Base-by-base conservation (phyloP, 2,329 filamentous ascomycete genomes). In the Aspergillus floridensis region DNA sequence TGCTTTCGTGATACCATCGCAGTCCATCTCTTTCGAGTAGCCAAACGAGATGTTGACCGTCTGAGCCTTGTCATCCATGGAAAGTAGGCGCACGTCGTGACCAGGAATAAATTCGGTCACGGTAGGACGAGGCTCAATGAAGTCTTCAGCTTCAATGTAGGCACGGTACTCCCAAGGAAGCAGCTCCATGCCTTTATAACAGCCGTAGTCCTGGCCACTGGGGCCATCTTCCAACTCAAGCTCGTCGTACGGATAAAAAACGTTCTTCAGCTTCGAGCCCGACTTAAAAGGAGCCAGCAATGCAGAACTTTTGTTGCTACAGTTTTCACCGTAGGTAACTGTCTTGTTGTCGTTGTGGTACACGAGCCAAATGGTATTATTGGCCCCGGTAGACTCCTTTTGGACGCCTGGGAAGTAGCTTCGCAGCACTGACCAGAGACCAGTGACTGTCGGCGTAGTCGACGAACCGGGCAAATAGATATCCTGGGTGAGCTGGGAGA, bases 21-120 rank as follows among this genome's bases (percentile, higher is more conserved):
- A 88, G 63, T 84, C 76, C 86, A 88, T 87, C 51, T 80, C 74
- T 3, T 76, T 75, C 2, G 84, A 86, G 69, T 86, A 88, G 35
- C 83, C 79, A 2, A 88, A 57, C 49, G 81, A 77, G 47, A 88
- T 74, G 1, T 78, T 67, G 14, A 86, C 63, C 3, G 68, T 74
- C 49, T 83, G 79, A 22, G 73, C 68, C 48, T 73, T 65, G 47
- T 75, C 58, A 11, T 75, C 76, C 29, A 71, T 77, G 0, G 85
- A 86, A n/a, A 79, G 58, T 5, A 88, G 66, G 2, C 84, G 81
- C 1, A 72, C 70, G 65, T 88, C 86, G 63, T 88, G 86, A 3
- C 85, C 84, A 4, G 86, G 86, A 2, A 72, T 66, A 65, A 88
- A 85, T 32, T 77, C 79, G 12, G 85, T 88, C 64, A 88, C 80